These are phyloP conservation scores for Bacterosira constricta DNA, from an alignment of 108 stramenopile species.

Conservation along the genomic window DNA sequence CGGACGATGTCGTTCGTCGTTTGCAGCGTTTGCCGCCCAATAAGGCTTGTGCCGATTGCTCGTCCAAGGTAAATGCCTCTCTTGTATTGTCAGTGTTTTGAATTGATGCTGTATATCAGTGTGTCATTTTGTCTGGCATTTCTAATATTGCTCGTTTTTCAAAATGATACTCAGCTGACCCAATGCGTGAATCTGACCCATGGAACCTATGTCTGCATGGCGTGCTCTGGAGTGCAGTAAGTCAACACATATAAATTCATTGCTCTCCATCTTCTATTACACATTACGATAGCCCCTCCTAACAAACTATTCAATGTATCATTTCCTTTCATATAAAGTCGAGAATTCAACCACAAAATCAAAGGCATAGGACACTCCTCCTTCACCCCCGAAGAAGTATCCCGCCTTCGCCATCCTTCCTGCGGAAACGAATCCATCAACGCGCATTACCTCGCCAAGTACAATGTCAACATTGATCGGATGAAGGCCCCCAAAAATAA, in stretches of 20 bases:
- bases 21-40: slow-evolving; percentile 67
- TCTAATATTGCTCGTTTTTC: not conserved
- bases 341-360: slow-evolving; percentile 77
- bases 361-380: slow-evolving; percentile 82
- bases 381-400: slow-evolving; percentile 76
- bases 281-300: too few relatives aligned
- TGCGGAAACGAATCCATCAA: slow-evolving; percentile 79
- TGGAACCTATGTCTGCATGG: slow-evolving; percentile 79
- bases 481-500: slow-evolving; percentile 65
- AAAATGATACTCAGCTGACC: slow-evolving; percentile 39
- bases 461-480: slow-evolving; percentile 50
- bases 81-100: not conserved
- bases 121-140: too few relatives aligned
- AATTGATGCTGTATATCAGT: too few relatives aligned
- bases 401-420: slow-evolving; percentile 30
- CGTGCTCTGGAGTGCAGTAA: slow-evolving; percentile 78
- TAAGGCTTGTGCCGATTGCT: slow-evolving; percentile 83
- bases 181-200: slow-evolving; percentile 76
- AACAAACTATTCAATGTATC: not conserved
- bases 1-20: slow-evolving; percentile 44
- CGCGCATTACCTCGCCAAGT: slow-evolving; percentile 64
- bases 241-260: not conserved
- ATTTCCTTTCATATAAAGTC: slow-evolving; percentile 12
- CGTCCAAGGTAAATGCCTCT: slow-evolving; percentile 43
- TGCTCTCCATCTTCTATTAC: too few relatives aligned